Conservation (phyloP, 129 eudicot species). For the Arctium minus region DNA sequence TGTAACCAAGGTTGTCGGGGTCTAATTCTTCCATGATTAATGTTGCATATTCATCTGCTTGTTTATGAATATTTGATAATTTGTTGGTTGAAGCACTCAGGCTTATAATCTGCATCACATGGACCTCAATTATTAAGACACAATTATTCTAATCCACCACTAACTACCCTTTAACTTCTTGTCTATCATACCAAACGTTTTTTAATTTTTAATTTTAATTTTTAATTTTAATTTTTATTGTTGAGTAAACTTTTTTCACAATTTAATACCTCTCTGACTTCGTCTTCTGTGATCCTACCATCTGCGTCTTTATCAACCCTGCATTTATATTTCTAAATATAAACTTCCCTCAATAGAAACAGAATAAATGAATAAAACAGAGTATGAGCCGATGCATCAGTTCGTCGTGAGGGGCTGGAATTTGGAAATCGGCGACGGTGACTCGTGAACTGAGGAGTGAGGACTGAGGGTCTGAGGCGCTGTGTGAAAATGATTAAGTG, state of each 20-base stretch:
- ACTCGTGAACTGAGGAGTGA: too few relatives aligned
- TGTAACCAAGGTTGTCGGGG: conserved; percentile 56
- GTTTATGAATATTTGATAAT: conserved; percentile 62
- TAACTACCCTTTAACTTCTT: background rate
- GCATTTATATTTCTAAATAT: conserved; percentile 6
- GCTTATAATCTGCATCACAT: conserved; percentile 56
- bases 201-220: too few relatives aligned
- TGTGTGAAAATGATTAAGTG: too few relatives aligned
- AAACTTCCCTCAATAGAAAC: background rate
- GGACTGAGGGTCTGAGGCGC: too few relatives aligned
- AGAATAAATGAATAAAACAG: background rate
- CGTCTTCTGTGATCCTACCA: conserved; percentile 82
- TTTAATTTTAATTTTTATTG: background rate
- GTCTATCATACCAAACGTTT: background rate
- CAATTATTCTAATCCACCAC: conserved; percentile 22
- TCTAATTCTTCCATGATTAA: conserved; percentile 78
- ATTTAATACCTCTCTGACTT: conserved; percentile 72
- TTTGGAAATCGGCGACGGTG: too few relatives aligned
- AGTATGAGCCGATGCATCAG: too few relatives aligned
- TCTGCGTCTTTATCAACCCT: conserved; percentile 95
- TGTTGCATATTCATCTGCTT: conserved; percentile 74
- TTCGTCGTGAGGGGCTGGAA: too few relatives aligned
- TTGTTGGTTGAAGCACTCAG: conserved; percentile 78
- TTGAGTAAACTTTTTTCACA: background rate
- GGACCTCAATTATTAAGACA: conserved; percentile 14